phyloP scores from a whole-genome alignment of 2,329 filamentous ascomycete genomes.

The Botrytis medusae region DNA sequence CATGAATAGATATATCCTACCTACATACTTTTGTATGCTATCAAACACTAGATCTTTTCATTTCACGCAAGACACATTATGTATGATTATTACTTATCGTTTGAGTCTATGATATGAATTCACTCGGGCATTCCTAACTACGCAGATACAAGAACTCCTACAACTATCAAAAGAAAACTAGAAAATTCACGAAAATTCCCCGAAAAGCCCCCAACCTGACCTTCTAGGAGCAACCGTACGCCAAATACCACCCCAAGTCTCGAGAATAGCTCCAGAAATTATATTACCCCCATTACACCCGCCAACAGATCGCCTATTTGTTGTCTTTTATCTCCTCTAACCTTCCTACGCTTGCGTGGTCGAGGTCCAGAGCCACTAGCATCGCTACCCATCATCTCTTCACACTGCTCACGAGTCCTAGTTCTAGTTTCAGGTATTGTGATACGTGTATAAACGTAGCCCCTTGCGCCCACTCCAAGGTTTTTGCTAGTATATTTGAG shows the following conservation, averaged over 20 bases:
- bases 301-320: not conserved
- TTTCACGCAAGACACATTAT: not conserved
- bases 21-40: not conserved
- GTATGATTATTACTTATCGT: not conserved
- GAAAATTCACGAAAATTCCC: not conserved
- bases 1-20: too few relatives aligned
- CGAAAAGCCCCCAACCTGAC: not conserved
- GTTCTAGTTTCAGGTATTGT: not conserved
- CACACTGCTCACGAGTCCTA: not conserved
- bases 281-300: not conserved
- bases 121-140: not conserved
- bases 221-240: too few relatives aligned
- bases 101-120: not conserved
- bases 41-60: not conserved
- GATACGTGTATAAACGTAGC: not conserved
- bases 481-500: slow-evolving; percentile 5
- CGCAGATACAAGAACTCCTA: not conserved
- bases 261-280: not conserved
- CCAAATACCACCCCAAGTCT: rapidly evolving
- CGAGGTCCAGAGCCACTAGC: not conserved
- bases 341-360: not conserved
- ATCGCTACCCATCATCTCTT: not conserved
- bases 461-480: not conserved
- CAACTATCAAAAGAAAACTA: not conserved
- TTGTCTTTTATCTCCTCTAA: not conserved